phyloP scores from a whole-genome alignment of 2,329 filamentous ascomycete species.

The Lachnellula cervina region DNA sequence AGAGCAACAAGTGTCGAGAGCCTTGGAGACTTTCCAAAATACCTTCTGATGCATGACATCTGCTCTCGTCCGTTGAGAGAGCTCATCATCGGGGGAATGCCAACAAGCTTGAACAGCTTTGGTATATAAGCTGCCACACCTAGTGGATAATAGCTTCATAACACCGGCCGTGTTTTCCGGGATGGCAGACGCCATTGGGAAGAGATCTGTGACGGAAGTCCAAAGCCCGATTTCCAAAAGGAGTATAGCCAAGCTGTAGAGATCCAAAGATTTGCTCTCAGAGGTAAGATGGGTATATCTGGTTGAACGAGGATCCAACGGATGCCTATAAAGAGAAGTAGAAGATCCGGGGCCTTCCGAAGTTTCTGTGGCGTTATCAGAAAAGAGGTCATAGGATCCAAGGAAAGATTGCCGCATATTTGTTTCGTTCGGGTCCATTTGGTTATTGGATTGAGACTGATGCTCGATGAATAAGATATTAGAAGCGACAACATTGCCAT shows the following conservation, averaged over 20 bases:
- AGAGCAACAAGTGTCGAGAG: slow-evolving; percentile 56
- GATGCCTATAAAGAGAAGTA: slow-evolving; percentile 52
- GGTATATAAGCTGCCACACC: slow-evolving; percentile 69
- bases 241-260: slow-evolving; percentile 70
- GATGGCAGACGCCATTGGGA: slow-evolving; percentile 22
- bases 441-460: slow-evolving; percentile 19
- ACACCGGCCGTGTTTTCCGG: slow-evolving; percentile 23
- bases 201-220: slow-evolving; percentile 50
- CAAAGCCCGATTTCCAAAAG: slow-evolving; percentile 73
- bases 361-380: slow-evolving; percentile 34
- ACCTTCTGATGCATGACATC: slow-evolving; percentile 53
- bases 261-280: slow-evolving; percentile 57
- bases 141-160: slow-evolving; percentile 36
- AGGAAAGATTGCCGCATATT: slow-evolving; percentile 66
- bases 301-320: slow-evolving; percentile 53
- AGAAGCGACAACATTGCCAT: slow-evolving; percentile 63
- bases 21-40: slow-evolving; percentile 45
- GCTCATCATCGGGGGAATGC: slow-evolving; percentile 61
- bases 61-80: slow-evolving; percentile 41
- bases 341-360: slow-evolving; percentile 15
- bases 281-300: slow-evolving; percentile 46
- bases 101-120: slow-evolving; percentile 69
- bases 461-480: slow-evolving; percentile 61
- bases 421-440: slow-evolving; percentile 33
- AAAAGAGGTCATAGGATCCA: slow-evolving; percentile 72